Evolutionary conservation across 2,329 filamentous ascomycete genomes (phyloP), one percentile per base, ranked within the genome.

Genomic region (Penicillium nordicum): DNA sequence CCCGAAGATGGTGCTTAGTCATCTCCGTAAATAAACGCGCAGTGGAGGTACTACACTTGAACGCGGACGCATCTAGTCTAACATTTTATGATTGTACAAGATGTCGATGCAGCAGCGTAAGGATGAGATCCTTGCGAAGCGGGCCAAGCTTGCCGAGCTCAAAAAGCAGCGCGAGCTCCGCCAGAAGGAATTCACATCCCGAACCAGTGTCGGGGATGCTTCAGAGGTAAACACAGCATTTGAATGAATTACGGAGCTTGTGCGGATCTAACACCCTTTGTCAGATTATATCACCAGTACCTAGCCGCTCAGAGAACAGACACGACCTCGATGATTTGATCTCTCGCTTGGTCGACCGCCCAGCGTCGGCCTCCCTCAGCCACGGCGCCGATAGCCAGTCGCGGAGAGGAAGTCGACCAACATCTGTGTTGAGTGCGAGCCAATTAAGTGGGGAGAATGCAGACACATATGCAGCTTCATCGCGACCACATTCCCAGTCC

Each of bases 111-210:
- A 86, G 73, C 80, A 92, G 82, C 88, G 92, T 68, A 89, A 91
- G 80, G 92, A 96, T 80, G 94, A 99, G 80, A 96, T 99, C 66
- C 81, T 94, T 67, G 92, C 92, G 66, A 99, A 99, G 80, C 93
- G 90, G 81, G 93, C 92, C 61, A 97, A 94, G 81, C 90, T 99
- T 68, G 92, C 90, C 48, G 94, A 97, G 82, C 84, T 99, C 63
- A 97, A 96, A 79, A 86, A 90, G 60, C 92, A 97, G 78, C 85
- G 94, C 67, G 92, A 95, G 74, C 79, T 93, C 66, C 84, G 92
- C 57, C 85, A 90, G 62, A 89, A 84, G 71, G 90, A 95, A 72
- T 86, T 89, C 66, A 84, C 82, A 57, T 85, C 80, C 65, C 85
- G 91, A 64, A 83, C 87, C 69, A 89, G 86, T 72, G 79, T 86